phyloP scores from a whole-genome alignment of 768 basidiomycete genomes.

The Leccinum incarnatum region DNA sequence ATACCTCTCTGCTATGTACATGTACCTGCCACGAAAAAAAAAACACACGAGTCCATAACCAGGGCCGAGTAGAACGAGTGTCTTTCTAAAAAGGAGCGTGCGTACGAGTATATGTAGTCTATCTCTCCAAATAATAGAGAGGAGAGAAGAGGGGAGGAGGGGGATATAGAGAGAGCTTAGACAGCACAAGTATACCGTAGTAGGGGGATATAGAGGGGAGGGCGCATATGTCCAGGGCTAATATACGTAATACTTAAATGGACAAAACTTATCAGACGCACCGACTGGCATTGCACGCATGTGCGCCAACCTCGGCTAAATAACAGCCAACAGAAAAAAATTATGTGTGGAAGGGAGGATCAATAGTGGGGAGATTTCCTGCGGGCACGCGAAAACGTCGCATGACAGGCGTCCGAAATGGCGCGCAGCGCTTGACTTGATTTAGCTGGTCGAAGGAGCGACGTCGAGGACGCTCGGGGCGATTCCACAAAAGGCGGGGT shows the following conservation, averaged over 20 bases:
- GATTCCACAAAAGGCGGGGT: constrained; percentile 5
- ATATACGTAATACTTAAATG: not conserved
- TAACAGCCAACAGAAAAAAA: not conserved
- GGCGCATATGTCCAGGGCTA: not conserved
- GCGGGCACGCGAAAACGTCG: constrained; percentile 16
- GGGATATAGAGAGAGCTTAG: not conserved
- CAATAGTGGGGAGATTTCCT: constrained; percentile 10
- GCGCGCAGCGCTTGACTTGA: constrained; percentile 24
- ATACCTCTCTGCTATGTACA: not conserved
- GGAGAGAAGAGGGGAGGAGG: not conserved
- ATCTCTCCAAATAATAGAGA: not conserved
- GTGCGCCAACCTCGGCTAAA: not conserved
- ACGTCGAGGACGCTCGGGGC: not conserved
- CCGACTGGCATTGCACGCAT: not conserved
- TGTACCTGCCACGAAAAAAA: not conserved
- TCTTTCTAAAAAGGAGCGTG: not conserved
- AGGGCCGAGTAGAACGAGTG: not conserved
- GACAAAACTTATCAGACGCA: not conserved
- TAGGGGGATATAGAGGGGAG: not conserved
- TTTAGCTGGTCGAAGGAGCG: constrained; percentile 8
- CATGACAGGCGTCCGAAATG: constrained; percentile 24
- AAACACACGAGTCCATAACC: not conserved
- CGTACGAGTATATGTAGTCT: not conserved
- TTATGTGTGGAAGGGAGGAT: not conserved
- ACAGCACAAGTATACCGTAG: not conserved